Evolutionary conservation across 805 yeast species (phyloP).

Genomic region (Sporopachydermia quercuum): DNA sequence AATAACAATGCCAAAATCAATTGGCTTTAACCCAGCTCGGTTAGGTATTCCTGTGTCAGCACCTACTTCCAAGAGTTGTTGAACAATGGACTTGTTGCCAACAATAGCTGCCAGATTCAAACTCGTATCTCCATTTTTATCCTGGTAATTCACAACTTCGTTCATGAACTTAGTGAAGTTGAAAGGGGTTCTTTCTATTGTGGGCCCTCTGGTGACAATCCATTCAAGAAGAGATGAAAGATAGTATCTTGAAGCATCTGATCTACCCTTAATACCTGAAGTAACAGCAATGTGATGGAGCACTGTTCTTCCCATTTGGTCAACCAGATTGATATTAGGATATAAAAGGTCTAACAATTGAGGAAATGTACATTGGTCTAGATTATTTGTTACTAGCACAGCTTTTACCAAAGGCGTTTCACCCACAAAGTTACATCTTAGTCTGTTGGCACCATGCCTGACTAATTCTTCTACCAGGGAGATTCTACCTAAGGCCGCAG

Average conservation of each 20-base stretch:
- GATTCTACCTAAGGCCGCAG: slow-evolving; percentile 76
- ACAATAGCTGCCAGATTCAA: slow-evolving; percentile 84
- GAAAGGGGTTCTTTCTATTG: slow-evolving; percentile 29
- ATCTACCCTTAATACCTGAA: slow-evolving; percentile 62
- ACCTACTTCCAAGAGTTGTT: slow-evolving; percentile 72
- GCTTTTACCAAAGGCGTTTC: slow-evolving; percentile 81
- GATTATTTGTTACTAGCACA: slow-evolving; percentile 68
- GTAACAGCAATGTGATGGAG: slow-evolving; percentile 77
- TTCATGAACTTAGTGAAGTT: slow-evolving; percentile 44
- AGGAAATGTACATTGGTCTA: slow-evolving; percentile 63
- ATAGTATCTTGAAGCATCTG: slow-evolving; percentile 60
- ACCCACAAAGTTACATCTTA: slow-evolving; percentile 66
- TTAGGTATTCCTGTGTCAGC: slow-evolving; percentile 72
- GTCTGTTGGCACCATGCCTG: slow-evolving; percentile 48
- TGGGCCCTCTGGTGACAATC: slow-evolving; percentile 45
- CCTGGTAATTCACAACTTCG: slow-evolving; percentile 75
- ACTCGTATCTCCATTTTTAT: slow-evolving; percentile 89
- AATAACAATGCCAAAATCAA: slow-evolving; percentile 65
- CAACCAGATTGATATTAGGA: slow-evolving; percentile 54
- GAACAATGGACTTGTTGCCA: slow-evolving; percentile 68
- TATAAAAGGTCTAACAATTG: slow-evolving; percentile 56
- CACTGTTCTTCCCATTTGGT: slow-evolving; percentile 62
- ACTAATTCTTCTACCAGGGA: slow-evolving; percentile 57
- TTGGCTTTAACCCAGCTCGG: slow-evolving; percentile 74
- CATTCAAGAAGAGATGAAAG: slow-evolving; percentile 60